Evolutionary conservation across 164 flowering plant species (phyloP).

Genomic region (Tetrastigma voinierianum): DNA sequence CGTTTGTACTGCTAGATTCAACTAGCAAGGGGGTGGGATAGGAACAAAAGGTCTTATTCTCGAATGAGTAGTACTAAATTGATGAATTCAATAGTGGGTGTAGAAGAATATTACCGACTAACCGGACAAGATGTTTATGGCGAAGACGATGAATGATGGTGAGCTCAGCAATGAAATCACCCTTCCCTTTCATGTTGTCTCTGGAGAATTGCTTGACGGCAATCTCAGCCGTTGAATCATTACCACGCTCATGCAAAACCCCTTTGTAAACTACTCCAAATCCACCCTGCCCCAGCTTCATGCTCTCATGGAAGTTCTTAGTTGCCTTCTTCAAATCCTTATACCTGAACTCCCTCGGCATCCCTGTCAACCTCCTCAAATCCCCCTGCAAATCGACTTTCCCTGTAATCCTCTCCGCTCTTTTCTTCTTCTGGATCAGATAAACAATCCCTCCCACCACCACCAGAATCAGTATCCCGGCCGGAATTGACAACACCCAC

Average conservation of each 20-base stretch:
- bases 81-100: no score
- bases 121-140: slow-evolving; percentile 68
- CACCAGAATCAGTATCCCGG: slow-evolving; percentile 14
- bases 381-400: slow-evolving; percentile 23
- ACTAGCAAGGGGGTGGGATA: not conserved
- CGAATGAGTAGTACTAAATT: no score
- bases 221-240: slow-evolving; percentile 19
- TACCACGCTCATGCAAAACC: slow-evolving; percentile 26
- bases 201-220: slow-evolving; percentile 77
- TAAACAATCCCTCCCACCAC: slow-evolving; percentile 10
- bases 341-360: slow-evolving; percentile 54
- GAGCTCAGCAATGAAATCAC: slow-evolving; percentile 75
- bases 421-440: slow-evolving; percentile 15
- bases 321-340: slow-evolving; percentile 68
- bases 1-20: no score
- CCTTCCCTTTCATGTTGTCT: slow-evolving; percentile 53
- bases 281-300: slow-evolving; percentile 72
- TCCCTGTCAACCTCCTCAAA: slow-evolving; percentile 54
- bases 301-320: slow-evolving; percentile 48
- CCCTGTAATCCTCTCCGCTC: not conserved
- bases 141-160: slow-evolving; percentile 71
- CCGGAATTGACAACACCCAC: slow-evolving; percentile 17
- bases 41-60: no score
- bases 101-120: slow-evolving; percentile 41
- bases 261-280: slow-evolving; percentile 73